phyloP scores from a whole-genome alignment of 306 rosid genomes.

The Gillenia trifoliata region DNA sequence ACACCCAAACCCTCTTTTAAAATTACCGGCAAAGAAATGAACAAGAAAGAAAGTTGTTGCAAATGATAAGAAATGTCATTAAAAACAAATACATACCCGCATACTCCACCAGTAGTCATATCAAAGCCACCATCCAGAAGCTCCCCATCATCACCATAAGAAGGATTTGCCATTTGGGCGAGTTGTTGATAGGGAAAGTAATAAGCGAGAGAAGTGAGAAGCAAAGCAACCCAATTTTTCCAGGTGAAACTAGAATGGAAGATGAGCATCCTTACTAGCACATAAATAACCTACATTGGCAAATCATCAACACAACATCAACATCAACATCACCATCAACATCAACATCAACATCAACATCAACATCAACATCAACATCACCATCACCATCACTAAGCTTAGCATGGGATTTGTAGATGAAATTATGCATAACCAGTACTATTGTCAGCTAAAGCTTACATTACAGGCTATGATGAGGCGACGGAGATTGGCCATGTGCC shows the following conservation, averaged over 20 bases:
- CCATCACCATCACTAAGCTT: neutral
- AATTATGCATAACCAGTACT: neutral
- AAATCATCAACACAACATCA: neutral
- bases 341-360: no score
- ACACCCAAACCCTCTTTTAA: neutral
- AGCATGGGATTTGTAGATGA: neutral
- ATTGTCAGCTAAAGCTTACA: conserved; percentile 19
- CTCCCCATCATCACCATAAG: conserved; percentile 65
- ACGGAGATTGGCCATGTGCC: conserved; percentile 79
- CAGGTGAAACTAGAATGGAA: conserved; percentile 71
- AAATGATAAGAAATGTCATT: neutral
- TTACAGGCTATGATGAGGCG: conserved; percentile 71
- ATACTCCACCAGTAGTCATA: conserved; percentile 83
- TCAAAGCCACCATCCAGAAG: conserved; percentile 97
- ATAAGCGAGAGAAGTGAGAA: conserved; percentile 58
- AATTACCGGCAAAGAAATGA: neutral
- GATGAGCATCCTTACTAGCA: conserved; percentile 52
- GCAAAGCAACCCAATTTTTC: conserved; percentile 77
- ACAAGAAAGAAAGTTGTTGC: neutral
- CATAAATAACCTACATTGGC: conserved; percentile 46
- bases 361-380: no score
- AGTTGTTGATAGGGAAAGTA: conserved; percentile 63
- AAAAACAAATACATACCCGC: conserved; percentile 54
- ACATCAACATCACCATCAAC: no score
- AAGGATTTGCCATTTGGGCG: conserved; percentile 64